Evolutionary conservation across 1,284 basidiomycete genomes (phyloP).

Genomic region (Puccinia triticina): DNA sequence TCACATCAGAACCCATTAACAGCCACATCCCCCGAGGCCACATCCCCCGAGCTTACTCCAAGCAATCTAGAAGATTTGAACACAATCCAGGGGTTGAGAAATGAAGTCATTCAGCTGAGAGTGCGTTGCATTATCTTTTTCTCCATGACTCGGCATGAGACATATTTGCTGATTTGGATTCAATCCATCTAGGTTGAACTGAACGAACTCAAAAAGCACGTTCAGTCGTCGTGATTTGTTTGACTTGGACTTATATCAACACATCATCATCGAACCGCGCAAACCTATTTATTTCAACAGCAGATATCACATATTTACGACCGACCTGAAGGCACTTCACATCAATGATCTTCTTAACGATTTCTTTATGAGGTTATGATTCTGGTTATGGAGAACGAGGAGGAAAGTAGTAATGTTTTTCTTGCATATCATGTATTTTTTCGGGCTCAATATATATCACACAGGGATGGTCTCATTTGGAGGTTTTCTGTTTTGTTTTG

Average conservation of each 20-base stretch:
- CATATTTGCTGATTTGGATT: neutral
- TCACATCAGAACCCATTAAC: neutral
- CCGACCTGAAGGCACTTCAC: neutral
- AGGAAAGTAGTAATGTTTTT: slow-evolving; percentile 3
- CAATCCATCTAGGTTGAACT: neutral
- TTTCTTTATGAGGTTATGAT: neutral
- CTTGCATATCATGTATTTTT: slow-evolving; percentile 17
- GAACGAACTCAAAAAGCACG: slow-evolving; percentile 1
- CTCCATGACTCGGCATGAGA: neutral
- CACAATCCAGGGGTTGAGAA: slow-evolving; percentile 17
- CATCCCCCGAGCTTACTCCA: neutral
- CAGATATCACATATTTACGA: neutral
- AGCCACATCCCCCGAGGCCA: neutral
- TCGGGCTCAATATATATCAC: neutral
- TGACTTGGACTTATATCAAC: neutral
- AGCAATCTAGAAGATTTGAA: slow-evolving; percentile 16
- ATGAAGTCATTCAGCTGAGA: slow-evolving; percentile 17
- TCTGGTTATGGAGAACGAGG: neutral
- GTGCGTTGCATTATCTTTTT: neutral
- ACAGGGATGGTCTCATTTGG: neutral
- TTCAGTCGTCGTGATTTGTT: neutral
- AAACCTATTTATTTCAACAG: neutral
- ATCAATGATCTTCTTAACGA: neutral
- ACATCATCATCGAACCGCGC: neutral
- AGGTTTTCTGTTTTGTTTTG: neutral